Percentiles rank a stretch among this genome's conserved stretches.
These are phyloP conservation scores for Sarocladium strictum DNA, from an alignment of 2,329 filamentous ascomycete genomes.

Conservation along the genomic window DNA sequence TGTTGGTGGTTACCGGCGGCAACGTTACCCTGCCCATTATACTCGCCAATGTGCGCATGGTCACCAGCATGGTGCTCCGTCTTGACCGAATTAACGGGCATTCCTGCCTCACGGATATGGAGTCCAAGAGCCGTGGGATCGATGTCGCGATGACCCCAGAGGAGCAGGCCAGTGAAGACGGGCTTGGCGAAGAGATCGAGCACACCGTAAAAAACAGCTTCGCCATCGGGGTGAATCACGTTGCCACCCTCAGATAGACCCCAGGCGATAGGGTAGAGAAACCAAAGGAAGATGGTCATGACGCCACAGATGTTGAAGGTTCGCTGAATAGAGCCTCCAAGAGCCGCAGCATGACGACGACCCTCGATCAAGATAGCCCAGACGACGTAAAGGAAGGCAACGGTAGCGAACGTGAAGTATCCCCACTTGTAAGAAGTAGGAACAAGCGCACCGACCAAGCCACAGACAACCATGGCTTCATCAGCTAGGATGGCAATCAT, in stretches of 20 bases:
- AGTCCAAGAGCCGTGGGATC: conserved; percentile 51
- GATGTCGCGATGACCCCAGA: conserved; percentile 59
- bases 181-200: conserved; percentile 62
- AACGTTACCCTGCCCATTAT: not conserved
- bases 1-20: conserved; percentile 6
- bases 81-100: not conserved
- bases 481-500: conserved; percentile 39
- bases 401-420: conserved; percentile 45
- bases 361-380: conserved; percentile 34
- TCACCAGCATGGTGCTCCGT: conserved; percentile 10
- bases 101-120: conserved; percentile 21
- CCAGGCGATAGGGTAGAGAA: conserved; percentile 48
- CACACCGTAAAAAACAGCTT: conserved; percentile 63
- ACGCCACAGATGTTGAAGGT: conserved; percentile 51
- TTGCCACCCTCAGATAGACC: conserved; percentile 48
- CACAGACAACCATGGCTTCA: conserved; percentile 40
- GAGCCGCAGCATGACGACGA: conserved; percentile 41
- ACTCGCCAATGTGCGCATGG: conserved; percentile 10
- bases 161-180: conserved; percentile 52
- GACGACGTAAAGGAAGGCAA: conserved; percentile 39
- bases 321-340: conserved; percentile 47
- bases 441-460: conserved; percentile 41
- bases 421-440: conserved; percentile 50
- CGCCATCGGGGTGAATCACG: conserved; percentile 52
- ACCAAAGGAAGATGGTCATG: conserved; percentile 50